A percentile compares a stretch with the other conserved stretches of the same genome.
Conservation (phyloP, 2,329 filamentous ascomycete species). For the Fusarium udum region DNA sequence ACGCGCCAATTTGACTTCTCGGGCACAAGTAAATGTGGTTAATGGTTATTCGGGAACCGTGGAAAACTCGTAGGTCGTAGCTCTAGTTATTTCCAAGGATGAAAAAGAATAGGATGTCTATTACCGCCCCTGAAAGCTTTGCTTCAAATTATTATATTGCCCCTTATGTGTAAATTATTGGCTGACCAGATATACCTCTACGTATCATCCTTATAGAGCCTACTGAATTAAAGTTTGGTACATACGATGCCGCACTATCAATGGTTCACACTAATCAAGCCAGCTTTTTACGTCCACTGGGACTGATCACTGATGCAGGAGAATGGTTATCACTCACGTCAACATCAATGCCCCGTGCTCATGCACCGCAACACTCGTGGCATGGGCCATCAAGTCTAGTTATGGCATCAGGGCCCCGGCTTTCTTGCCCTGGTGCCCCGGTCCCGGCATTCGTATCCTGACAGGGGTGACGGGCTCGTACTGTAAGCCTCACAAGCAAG, state of each 20-base stretch:
- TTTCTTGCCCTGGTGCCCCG: slow-evolving; percentile 27
- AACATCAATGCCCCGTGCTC: slow-evolving; percentile 16
- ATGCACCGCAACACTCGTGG: slow-evolving; percentile 5
- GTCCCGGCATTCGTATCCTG: slow-evolving; percentile 33
- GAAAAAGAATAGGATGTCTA: background rate
- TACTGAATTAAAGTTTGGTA: slow-evolving; percentile 15
- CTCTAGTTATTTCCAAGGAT: background rate
- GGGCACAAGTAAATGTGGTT: slow-evolving; percentile 5
- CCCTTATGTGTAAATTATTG: slow-evolving; percentile 11
- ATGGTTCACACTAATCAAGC: slow-evolving; percentile 14
- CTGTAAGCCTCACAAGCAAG: slow-evolving; percentile 29
- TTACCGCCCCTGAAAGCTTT: slow-evolving; percentile 4
- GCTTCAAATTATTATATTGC: slow-evolving; percentile 18
- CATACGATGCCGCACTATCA: slow-evolving; percentile 12
- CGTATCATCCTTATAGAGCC: background rate
- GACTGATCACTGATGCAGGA: slow-evolving; percentile 22
- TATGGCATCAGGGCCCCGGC: slow-evolving; percentile 28
- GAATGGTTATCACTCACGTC: slow-evolving; percentile 14
- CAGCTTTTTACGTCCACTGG: slow-evolving; percentile 13
- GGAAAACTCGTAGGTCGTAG: slow-evolving; percentile 2
- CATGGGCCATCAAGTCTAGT: background rate
- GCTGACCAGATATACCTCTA: background rate
- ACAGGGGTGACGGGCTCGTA: slow-evolving; percentile 32
- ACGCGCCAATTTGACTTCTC: slow-evolving; percentile 14
- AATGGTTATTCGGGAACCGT: slow-evolving; percentile 5